Evolutionary conservation across 2,329 filamentous ascomycete genomes (phyloP), one percentile per base, ranked within the genome.

Genomic region (Coniochaeta hoffmannii): DNA sequence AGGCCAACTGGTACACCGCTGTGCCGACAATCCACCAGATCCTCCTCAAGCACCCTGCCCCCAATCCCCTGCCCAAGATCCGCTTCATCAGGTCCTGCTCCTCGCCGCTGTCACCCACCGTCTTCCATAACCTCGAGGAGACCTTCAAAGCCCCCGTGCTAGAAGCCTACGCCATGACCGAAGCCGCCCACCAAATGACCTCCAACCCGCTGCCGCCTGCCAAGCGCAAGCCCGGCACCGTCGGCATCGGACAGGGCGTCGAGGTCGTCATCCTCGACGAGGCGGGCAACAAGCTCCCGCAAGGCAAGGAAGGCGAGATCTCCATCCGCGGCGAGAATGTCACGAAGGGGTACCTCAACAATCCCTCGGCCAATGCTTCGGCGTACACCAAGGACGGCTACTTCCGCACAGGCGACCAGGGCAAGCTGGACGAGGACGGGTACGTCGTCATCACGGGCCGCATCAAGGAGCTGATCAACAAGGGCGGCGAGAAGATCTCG

Each of bases 21-120:
- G 90, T 94, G n/a, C 90, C 90, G 1, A 95, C 90, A 0, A 95
- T 96, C 67, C 90, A 95, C 70, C 90, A 94, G 67, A 93, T 96
- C 64, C 78, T 96, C 4, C 82, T 96, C 57, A 89, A 87, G 72
- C 85, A 81, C 62, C 83, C 87, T 7, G 69, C 81, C 3, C 90
- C 89, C 4, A 80, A 68, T 55, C 86, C 87, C 1, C 76, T 85
- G 56, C 89, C 89, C 2, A 69, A 78, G 15, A 94, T 96, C 65
- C 84, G 90, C 61, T 95, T 95, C 73, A 92, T 96, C 66, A 83
- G 90, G 61, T 94, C 89, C 14, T 95, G 90, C 75, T 93, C 89
- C 11, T 91, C 88, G 19, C 89, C 90, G 0, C 77, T 96, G 14
- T 89, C 88, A 2, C 90, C 90, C 1, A 91, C 90, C 59, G 85